Base-by-base conservation (phyloP, 257 asterid genomes). In the Jacaranda mimosifolia region DNA sequence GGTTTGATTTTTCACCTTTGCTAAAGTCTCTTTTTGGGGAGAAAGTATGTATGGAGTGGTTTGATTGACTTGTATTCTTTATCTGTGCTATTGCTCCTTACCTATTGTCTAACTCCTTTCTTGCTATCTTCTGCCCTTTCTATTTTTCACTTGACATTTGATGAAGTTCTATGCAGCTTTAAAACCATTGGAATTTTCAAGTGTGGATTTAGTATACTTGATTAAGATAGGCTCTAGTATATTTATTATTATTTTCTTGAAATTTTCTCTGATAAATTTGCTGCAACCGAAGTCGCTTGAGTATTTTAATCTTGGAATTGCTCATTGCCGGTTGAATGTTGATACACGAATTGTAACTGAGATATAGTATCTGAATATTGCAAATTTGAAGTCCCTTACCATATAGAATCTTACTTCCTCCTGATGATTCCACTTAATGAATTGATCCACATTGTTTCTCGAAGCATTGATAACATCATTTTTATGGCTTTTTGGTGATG, bases 31-130 rank as follows among this genome's bases (percentile, higher is more conserved):
- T 73, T 84, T 84, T n/a, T 63, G 59, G 66, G 81, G 57, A 74
- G 59, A 75, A 84, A 77, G 83, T 65, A n/a, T 42, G 60, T 75
- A 14, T 72, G 75, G 76, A 77, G 74, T 78, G 78, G 85, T 70
- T 58, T 78, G 81, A 56, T 78, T 84, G 83, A 73, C 87, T 76
- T 51, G 66, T 73, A 15, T 80, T 74, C 81, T 74, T 67, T 70
- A 55, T 43, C 72, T 75, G 60, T 70, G 26, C 72, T 63, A 46
- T 72, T 77, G 45, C 74, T 67, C 66, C 57, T 35, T 60, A 17
- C 57, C 79, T 53, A 56, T 42, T 65, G 55, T 38, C n/a, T 57
- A 17, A 17, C n/a, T 14, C 36, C 9, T 57, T 56, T 7, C 36
- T 51, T 76, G 18, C 12, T 62, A 36, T 58, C 17, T 73, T 38